Conservation (phyloP, 2,329 filamentous ascomycete species). For the Samsoniella hepiali region DNA sequence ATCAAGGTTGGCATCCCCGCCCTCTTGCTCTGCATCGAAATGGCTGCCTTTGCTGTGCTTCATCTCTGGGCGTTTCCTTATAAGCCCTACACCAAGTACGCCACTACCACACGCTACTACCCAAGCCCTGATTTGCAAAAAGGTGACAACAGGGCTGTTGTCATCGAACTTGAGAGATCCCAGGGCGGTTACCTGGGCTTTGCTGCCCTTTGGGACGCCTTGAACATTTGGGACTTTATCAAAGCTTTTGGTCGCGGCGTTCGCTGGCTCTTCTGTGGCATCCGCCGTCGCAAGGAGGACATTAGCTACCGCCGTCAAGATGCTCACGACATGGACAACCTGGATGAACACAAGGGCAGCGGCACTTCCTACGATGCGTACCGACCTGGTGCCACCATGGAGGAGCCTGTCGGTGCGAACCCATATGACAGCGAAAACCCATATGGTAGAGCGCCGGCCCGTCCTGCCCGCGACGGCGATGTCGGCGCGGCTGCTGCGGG, state of each 20-base stretch:
- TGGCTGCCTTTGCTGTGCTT: slow-evolving; percentile 74
- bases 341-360: slow-evolving; percentile 30
- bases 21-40: slow-evolving; percentile 76
- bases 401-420: slow-evolving; percentile 31
- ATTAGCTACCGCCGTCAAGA: slow-evolving; percentile 45
- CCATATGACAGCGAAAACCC: slow-evolving; percentile 40
- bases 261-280: slow-evolving; percentile 76
- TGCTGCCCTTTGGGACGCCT: slow-evolving; percentile 64
- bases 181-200: slow-evolving; percentile 63
- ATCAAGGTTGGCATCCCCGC: slow-evolving; percentile 78
- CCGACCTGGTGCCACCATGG: slow-evolving; percentile 33
- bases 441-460: slow-evolving; percentile 31
- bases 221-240: slow-evolving; percentile 79
- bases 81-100: slow-evolving; percentile 57
- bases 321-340: slow-evolving; percentile 36
- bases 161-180: slow-evolving; percentile 49
- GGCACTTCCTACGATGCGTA: slow-evolving; percentile 25
- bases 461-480: slow-evolving; percentile 24
- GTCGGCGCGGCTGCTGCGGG: slow-evolving; percentile 17
- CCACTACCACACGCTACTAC: slow-evolving; percentile 44
- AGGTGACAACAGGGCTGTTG: slow-evolving; percentile 34
- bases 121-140: slow-evolving; percentile 42
- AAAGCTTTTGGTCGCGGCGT: slow-evolving; percentile 76
- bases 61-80: slow-evolving; percentile 83
- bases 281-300: slow-evolving; percentile 56